A percentile compares a stretch with the other conserved stretches of the same genome.
Evolutionary conservation across 495 filamentous ascomycete species (phyloP).

Genomic region (Penicillium waksmanii): DNA sequence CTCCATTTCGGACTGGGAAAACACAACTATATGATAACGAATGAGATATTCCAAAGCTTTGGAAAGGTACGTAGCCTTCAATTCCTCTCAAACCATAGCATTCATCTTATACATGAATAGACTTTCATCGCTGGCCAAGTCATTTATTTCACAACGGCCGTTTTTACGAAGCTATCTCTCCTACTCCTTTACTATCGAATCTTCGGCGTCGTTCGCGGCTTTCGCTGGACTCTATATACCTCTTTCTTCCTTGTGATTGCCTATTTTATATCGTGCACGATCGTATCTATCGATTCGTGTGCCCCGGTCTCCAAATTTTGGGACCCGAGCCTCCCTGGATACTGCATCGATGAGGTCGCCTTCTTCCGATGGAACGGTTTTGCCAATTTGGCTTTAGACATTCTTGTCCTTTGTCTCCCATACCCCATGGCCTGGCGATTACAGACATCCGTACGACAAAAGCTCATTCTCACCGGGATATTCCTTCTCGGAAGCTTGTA

Average conservation of each 20-base stretch:
- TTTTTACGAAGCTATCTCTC: conserved; percentile 38
- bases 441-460: conserved; percentile 33
- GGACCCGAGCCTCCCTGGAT: conserved; percentile 23
- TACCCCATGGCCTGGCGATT: conserved; percentile 44
- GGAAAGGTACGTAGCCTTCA: conserved; percentile 25
- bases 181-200: conserved; percentile 48
- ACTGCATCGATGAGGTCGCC: conserved; percentile 43
- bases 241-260: conserved; percentile 41
- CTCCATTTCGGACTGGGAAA: conserved; percentile 19
- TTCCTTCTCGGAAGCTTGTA: conserved; percentile 41
- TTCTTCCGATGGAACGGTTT: conserved; percentile 52
- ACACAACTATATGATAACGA: conserved; percentile 17
- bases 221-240: conserved; percentile 38
- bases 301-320: conserved; percentile 31
- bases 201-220: conserved; percentile 39
- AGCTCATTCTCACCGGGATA: conserved; percentile 36
- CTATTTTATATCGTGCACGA: conserved; percentile 38
- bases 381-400: conserved; percentile 50
- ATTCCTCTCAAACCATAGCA: neutral
- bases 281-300: conserved; percentile 24
- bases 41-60: conserved; percentile 17
- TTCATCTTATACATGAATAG: conserved; percentile 16
- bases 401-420: conserved; percentile 49
- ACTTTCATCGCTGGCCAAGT: conserved; percentile 32
- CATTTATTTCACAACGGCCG: conserved; percentile 31